Base-by-base conservation (phyloP, 371 early-diverging fungal species). In the Mortierella sp. region DNA sequence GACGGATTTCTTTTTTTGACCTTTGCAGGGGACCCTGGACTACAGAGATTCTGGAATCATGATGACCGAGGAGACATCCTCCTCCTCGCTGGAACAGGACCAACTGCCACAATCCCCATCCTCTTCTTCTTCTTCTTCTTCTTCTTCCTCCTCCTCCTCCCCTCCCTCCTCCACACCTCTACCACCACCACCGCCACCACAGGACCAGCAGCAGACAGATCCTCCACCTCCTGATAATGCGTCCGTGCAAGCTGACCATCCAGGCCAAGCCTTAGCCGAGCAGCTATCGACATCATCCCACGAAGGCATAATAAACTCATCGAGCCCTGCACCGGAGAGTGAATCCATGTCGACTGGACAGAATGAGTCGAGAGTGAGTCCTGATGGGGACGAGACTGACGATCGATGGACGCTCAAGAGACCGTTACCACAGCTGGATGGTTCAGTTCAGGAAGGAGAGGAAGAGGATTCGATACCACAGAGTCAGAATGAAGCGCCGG, bases 391-490 rank as follows among this genome's bases (percentile, higher is more conserved):
- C 19, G 23, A 60, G 29, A 53, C 37, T 21, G 26, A 28, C 14
- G 65, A 51, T 7, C 19, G 15, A 11, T 12, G 51, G 1, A 19
- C 67, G 4, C 62, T 53, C 1, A 72, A 72, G 15, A 47, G 72
- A 52, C 14, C 66, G 16, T 14, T 66, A 15, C 47, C 62, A 6
- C 53, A 70, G 16, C 47, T 23, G 15, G 64, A 57, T 29, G 28
- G 12, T 26, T 47, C 28, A 19, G 52, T 46, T 16, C 46, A 60
- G 14, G n/a, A 15, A 11, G 23, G 25, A 26, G 56, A 60, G 14
- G n/a, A 15, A 11, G 23, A 45, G 37, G 56, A 15, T 25, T 7
- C n/a, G 18, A 26, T 63, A 6, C 47, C n/a, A 19, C 48, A 56
- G 1, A 47, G 51, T 28, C 64, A 62, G 15, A 63, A 70, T 11